Base-by-base conservation (phyloP, 164 flowering plant genomes). In the Pachysandra terminalis region DNA sequence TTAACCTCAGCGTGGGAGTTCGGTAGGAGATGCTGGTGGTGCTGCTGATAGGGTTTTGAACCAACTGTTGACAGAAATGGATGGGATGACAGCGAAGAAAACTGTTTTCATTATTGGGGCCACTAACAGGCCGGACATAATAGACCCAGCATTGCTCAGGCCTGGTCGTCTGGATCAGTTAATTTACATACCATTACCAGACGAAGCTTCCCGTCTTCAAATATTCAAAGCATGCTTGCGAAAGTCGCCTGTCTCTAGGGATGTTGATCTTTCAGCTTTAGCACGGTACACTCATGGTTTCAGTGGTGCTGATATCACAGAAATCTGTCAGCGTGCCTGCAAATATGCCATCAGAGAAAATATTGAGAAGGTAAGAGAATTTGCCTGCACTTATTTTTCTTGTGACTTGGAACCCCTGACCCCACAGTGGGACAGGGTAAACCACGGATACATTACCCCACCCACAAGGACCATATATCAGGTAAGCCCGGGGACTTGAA, bases 71-170 rank as follows among this genome's bases (percentile, higher is more conserved):
- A 87, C 89, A 10, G 91, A 87, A 71, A 87, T 87, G 91, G 91
- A 87, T 78, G 89, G 89, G 1, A 85, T 87, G 89, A 76, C 75
- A 4, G 91, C 89, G 0, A 87, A 87, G 74, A 87, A 87, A 63
- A 87, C 89, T 5, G 91, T 87, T 52, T 87, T 87, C 49, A 87
- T 85, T 56, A 85, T 87, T 13, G 91, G 89, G 3, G 91, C 91
- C 54, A 87, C 87, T 35, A 87, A 87, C 73, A 80, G 91, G 73
- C 91, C 88, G 0, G 91, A 87, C 60, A 87, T 87, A 26, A 85
- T 87, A 37, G 91, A 87, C 57, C 85, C 91, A 0, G 91, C 88
- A 41, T 61, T 87, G 67, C 87, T 87, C 24, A 75, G 91, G 73
- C 91, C 91, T 21, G 91, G 91, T 37, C 85, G 91, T 64, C 73